Percentiles rank a stretch among this genome's conserved stretches.
Evolutionary conservation across 2,329 filamentous ascomycete genomes (phyloP).

Genomic region (Corynespora cassiicola): DNA sequence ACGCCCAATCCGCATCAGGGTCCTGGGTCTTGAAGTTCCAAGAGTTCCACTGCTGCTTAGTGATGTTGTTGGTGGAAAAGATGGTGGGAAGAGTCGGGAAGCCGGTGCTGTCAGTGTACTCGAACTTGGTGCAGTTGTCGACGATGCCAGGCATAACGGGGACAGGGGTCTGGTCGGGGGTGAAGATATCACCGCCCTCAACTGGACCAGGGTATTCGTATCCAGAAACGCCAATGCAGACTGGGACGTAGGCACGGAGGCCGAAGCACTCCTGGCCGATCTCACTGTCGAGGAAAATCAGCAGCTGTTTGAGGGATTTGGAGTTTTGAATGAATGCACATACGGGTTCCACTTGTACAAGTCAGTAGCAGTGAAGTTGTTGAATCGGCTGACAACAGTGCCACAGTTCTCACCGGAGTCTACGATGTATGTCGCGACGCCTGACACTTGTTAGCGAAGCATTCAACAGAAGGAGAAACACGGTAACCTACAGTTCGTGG

Average conservation of each 20-base stretch:
- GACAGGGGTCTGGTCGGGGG: conserved; percentile 26
- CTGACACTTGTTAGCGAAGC: conserved; percentile 12
- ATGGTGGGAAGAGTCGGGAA: conserved; percentile 13
- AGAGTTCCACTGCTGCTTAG: conserved; percentile 22
- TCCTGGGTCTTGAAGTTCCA: conserved; percentile 24
- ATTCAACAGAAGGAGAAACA: too few species aligned
- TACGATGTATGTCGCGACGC: conserved; percentile 29
- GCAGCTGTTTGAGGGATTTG: too few species aligned
- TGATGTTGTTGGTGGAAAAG: conserved; percentile 14
- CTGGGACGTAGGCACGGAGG: conserved; percentile 38
- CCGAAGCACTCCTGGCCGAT: conserved; percentile 33
- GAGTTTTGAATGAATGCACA: too few species aligned
- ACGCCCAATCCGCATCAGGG: conserved; percentile 10
- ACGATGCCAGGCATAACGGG: conserved; percentile 39
- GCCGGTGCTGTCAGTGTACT: conserved; percentile 25
- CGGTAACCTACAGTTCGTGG: conserved; percentile 31
- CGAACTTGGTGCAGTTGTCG: conserved; percentile 32
- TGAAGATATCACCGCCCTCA: conserved; percentile 23
- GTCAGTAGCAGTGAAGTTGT: conserved; percentile 43
- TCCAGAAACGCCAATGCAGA: conserved; percentile 36
- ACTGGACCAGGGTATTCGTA: conserved; percentile 28
- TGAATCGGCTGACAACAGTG: conserved; percentile 34
- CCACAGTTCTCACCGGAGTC: conserved; percentile 38
- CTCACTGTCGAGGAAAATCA: too few species aligned
- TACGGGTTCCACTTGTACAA: conserved; percentile 47